Base-by-base conservation (phyloP, 331 rosid species). In the Arachis monticola region DNA sequence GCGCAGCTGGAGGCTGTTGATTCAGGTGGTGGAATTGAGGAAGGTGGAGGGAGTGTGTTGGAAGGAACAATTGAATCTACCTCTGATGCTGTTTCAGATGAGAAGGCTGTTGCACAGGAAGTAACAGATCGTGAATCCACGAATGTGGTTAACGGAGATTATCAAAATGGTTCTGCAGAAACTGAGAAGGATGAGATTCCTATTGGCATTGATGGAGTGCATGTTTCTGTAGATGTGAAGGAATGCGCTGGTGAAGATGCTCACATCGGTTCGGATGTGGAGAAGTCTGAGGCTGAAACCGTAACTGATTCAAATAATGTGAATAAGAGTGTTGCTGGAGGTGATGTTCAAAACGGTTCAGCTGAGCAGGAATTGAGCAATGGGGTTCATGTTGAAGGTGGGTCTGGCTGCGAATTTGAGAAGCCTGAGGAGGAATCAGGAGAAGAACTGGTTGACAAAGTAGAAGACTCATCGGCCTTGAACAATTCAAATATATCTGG, bases 361-460 rank as follows among this genome's bases (percentile, higher is more conserved):
- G 80, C 69, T 40, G 69, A 60, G 77, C 65, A 38, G 60, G 77
- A 67, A 40, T 42, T 27, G 56, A 53, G 61, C 50, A 69, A 77
- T 41, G 61, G 50, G 70, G 31, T 78, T 72, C 69, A 58, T 51
- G 14, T 17, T 45, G 81, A 68, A 72, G 83, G 56, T 14, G 56
- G 77, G 40, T 32, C 44, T 2, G 73, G 1, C 52, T 32, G 35
- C n/a, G 46, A 74, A 57, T 8, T 2, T 4, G 83, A 64, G 71
- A 71, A 2, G 51, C 72, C 69, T 57, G 81, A 32, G 41, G 73
- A 61, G 62, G 80, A 48, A 31, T 47, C 66, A 32, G 77, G 61
- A 59, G 70, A 45, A 68, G 74, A 78, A 74, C 59, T 77, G 30
- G 82, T 58, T 68, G 61, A 72, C 53, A 72, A 75, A 73, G 67